phyloP scores from a whole-genome alignment of 768 basidiomycete genomes.

The Clitopilus hobsonii region DNA sequence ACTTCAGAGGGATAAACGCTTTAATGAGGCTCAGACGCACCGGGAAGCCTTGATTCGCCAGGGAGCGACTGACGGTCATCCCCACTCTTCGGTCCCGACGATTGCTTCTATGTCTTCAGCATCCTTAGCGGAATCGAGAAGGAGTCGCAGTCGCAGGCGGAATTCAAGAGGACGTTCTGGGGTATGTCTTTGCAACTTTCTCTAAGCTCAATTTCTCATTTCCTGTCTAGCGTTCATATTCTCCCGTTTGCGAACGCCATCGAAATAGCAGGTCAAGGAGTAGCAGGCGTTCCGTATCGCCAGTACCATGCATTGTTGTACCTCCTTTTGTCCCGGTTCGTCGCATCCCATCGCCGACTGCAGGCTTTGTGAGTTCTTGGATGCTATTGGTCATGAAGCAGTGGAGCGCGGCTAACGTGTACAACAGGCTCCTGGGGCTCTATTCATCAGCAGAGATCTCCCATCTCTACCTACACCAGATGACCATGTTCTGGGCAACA shows the following conservation, averaged over 20 bases:
- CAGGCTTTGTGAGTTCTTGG: background rate
- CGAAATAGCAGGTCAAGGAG: too few species aligned
- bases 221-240: too few species aligned
- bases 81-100: background rate
- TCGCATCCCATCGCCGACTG: background rate
- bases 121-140: background rate
- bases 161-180: background rate
- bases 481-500: too few species aligned
- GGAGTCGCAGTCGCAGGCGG: background rate
- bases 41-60: background rate
- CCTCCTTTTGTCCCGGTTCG: background rate
- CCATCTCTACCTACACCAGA: background rate
- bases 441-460: background rate
- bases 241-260: too few species aligned
- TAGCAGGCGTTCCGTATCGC: background rate
- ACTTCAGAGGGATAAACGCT: background rate
- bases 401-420: too few species aligned
- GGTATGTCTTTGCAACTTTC: too few species aligned
- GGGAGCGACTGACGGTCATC: too few species aligned
- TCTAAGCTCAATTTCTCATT: too few species aligned
- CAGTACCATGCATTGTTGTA: background rate
- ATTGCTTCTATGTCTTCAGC: too few species aligned
- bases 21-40: background rate
- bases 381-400: too few species aligned
- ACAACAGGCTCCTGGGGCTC: background rate